Percentiles rank a stretch among this genome's conserved stretches.
Conservation (phyloP, 2,329 filamentous ascomycete species). For the Nemania sp. region DNA sequence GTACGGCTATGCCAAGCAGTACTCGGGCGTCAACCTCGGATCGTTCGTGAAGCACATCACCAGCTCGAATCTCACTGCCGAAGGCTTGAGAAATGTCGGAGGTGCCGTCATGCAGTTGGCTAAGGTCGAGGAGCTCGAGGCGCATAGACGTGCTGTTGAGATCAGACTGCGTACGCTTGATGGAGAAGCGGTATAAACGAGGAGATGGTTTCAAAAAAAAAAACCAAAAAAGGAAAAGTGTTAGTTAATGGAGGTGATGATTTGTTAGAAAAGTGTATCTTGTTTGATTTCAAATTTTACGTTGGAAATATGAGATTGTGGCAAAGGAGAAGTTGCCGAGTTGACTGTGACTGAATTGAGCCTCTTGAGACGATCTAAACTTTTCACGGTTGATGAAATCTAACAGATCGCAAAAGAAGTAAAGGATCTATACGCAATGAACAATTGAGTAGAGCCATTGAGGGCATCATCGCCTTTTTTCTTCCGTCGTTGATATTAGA, state of each 20-base stretch:
- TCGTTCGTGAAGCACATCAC: slow-evolving; percentile 99
- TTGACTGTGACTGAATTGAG: neutral
- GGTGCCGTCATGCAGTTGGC: slow-evolving; percentile 92
- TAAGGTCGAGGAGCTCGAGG: slow-evolving; percentile 91
- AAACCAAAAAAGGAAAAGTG: too few relatives aligned
- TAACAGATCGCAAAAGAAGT: too few relatives aligned
- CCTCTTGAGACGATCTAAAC: neutral
- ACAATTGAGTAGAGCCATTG: too few relatives aligned
- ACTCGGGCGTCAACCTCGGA: slow-evolving; percentile 93
- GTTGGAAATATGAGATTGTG: neutral
- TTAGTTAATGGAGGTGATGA: neutral
- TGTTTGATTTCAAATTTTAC: neutral
- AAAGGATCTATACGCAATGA: too few relatives aligned
- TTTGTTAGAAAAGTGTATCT: neutral
- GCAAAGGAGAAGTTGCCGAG: neutral
- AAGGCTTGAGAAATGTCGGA: slow-evolving; percentile 85
- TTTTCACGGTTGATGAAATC: too few relatives aligned
- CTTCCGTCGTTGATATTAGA: too few relatives aligned
- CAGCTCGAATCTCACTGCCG: slow-evolving; percentile 82
- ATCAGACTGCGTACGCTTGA: slow-evolving; percentile 68
- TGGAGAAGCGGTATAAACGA: neutral
- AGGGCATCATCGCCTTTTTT: too few relatives aligned
- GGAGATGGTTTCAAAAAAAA: neutral
- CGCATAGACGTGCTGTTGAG: slow-evolving; percentile 85
- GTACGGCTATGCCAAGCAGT: slow-evolving; percentile 97